Conservation (phyloP, 805 yeast genomes). For the Komagataella ulmi region DNA sequence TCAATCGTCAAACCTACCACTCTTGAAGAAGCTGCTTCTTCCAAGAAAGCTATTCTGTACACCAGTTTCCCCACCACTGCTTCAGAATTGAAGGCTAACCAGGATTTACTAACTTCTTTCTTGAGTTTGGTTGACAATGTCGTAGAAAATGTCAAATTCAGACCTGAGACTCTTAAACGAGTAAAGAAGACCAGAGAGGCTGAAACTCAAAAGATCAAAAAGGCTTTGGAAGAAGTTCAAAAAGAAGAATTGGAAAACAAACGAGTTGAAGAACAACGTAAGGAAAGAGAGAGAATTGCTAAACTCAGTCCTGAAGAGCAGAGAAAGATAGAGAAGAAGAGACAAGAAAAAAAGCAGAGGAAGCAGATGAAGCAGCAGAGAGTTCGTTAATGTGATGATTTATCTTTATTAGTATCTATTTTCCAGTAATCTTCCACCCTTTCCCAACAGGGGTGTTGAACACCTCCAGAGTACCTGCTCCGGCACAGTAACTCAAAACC, state of each 20-base stretch:
- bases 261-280: slow-evolving; percentile 56
- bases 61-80: slow-evolving; percentile 35
- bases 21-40: slow-evolving; percentile 39
- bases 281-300: slow-evolving; percentile 43
- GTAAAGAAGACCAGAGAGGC: slow-evolving; percentile 63
- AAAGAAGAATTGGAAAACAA: slow-evolving; percentile 59
- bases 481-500: slow-evolving; percentile 36
- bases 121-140: slow-evolving; percentile 50
- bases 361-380: slow-evolving; percentile 55
- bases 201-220: slow-evolving; percentile 59
- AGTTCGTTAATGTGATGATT: slow-evolving; percentile 12
- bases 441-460: slow-evolving; percentile 40
- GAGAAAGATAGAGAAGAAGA: slow-evolving; percentile 65
- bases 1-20: slow-evolving; percentile 57
- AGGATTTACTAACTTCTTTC: slow-evolving; percentile 37
- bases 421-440: slow-evolving; percentile 37
- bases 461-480: slow-evolving; percentile 37
- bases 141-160: slow-evolving; percentile 39
- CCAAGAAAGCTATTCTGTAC: slow-evolving; percentile 41
- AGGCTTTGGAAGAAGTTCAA: slow-evolving; percentile 48
- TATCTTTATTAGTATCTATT: slow-evolving; percentile 4
- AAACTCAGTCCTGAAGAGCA: slow-evolving; percentile 66
- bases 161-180: slow-evolving; percentile 67
- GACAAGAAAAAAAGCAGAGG: slow-evolving; percentile 70
- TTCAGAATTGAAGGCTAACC: slow-evolving; percentile 34